Evolutionary conservation across 129 eudicot genomes (phyloP), one percentile per base, ranked within the genome.

Genomic region (Chrysanthemum seticuspe): DNA sequence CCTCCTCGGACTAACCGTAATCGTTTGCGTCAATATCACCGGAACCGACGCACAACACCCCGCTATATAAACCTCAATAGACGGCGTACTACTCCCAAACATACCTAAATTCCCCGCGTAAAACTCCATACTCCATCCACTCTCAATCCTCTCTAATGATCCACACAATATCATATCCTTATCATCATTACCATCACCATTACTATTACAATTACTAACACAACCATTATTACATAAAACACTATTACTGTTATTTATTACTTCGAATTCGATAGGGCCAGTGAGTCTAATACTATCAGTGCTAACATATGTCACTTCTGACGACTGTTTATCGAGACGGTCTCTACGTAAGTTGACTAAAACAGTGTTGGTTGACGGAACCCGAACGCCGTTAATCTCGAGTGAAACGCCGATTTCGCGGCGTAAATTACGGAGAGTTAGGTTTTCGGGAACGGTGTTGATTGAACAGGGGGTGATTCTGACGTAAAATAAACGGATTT

Each of bases 71-170:
- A 93, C 98, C 81, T 93, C 98, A 31, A 93, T 78, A 4, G 98
- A 80, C 0, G 91, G 89, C 1, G 88, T 78, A 3, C 81, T 80
- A 76, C 79, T 77, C 83, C 96, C 95, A 11, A 81, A 40, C 71
- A 78, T 87, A 15, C 81, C 65, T 16, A 82, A 78, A 70, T 51
- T 73, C 3, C 78, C 89, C 15, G 70, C 78, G 57, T 84, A 86
- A 69, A 92, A 90, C 73, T 93, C 97, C 89, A 93, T 84, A 67
- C 84, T 84, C 98, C 98, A 93, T 23, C 92, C 96, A 2, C 75
- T 80, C 36, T 60, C 92, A 52, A 81, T 78, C 49, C 95, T 77
- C 82, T 91, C 88, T 76, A 85, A 58, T 8, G 96, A 86, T 3
- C 97, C 97, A 55, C 97, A 91, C 68, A 91, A 74, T 10, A 91